Base-by-base conservation (phyloP, 2,329 filamentous ascomycete species). In the Rutstroemia sp. region DNA sequence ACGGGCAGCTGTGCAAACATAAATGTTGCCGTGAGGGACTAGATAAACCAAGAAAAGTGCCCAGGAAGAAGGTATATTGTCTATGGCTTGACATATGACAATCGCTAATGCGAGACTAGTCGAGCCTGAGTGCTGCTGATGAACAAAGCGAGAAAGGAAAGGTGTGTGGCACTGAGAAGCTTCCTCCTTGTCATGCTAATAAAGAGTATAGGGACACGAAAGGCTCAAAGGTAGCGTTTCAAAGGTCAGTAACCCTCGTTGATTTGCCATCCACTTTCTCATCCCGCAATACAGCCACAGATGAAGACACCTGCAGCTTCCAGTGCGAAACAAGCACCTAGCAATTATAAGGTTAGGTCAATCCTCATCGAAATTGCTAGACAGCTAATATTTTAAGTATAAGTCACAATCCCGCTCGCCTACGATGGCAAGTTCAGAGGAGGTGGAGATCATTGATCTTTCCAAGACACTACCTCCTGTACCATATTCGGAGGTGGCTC, bases 11-110 rank as follows among this genome's bases (percentile, higher is more conserved):
- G 37, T 92, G 88, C 69, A 88, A 83, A 62, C 88, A 92, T 64
- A 70, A 79, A 38, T 92, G 88, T 64, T 92, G 88, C 65, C 78
- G 78, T 23, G 82, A 88, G 58, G 88, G 88, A 0, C 66, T 88
- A 17, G 82, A 88, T 38, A 88, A 83, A 60, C 84, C 81, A 45
- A 59, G 58, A 17, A 68, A 61, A 34, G 2, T 52, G 19, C 57
- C 55, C 44, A 56, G 63, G 47, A 58, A 63, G 57, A 57, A 63
- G 48, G 30, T 34, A 34, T 12, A 12, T 12, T 34, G 9, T 34
- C 4, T 34, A 12, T 4, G 1, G 30, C 30, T 34, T 34, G 10
- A 34, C 3, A 12, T 9, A 34, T 34, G 10, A 34, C 30, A 12
- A 10, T 34, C 3, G 30, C 30, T 34, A 34, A 34, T 12, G 4